Base-by-base conservation (phyloP, 1,284 basidiomycete genomes). In the Waitea zeae region DNA sequence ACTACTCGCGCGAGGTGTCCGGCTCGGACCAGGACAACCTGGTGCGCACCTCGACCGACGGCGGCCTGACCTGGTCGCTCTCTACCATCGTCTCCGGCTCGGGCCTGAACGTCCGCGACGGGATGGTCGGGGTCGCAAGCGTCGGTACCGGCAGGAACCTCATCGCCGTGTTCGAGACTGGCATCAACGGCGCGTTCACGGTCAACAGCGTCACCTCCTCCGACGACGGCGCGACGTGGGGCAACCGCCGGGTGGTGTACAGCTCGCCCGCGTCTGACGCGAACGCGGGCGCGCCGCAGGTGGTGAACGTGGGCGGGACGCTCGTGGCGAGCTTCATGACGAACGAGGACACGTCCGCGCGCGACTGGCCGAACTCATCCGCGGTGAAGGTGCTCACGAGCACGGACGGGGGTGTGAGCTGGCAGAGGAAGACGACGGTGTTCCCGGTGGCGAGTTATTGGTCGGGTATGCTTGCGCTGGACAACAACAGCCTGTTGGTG, bases 271-370 rank as follows among this genome's bases (percentile, higher is more conserved):
- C n/a, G n/a, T 36, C 31, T n/a, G 29, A 30, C 3, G 27, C 6
- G n/a, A 41, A 40, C 22, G 46, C 46, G 9, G 42, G 43, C 17
- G 40, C 48, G 1, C 45, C 46, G 4, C 42, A 37, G 26, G 35
- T 45, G 15, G 39, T 38, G 2, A 41, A 36, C 1, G 34, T 32
- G 7, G 43, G 37, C 6, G 44, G 42, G n/a, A 43, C 41, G 4
- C 37, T 46, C 9, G 47, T 48, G 5, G 41, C 38, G 11, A 42
- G 42, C 14, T 48, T 49, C 35, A 44, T 42, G 41, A 49, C 48
- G 9, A 43, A 49, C 28, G 48, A 49, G 33, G 46, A 49, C 24
- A 39, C 40, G 7, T n/a, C n/a, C n/a, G n/a, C n/a, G n/a, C n/a
- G n/a, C n/a, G n/a, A n/a, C n/a, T n/a, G n/a, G n/a, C n/a, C n/a